Evolutionary conservation across 78 protist genomes (phyloP).

Genomic region (Polysphondylium violaceum): DNA sequence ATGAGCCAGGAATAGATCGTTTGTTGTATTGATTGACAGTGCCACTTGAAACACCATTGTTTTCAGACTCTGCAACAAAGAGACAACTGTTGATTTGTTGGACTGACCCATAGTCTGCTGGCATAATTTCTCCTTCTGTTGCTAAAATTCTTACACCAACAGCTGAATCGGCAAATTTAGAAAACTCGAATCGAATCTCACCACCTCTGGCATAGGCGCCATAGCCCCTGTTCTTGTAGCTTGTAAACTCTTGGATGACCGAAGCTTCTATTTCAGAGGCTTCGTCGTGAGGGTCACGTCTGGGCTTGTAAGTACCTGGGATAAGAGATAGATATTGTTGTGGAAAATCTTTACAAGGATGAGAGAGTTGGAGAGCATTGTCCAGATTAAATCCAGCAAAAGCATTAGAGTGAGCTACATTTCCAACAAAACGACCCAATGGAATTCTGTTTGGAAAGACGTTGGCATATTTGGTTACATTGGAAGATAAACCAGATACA

Average conservation of each 20-base stretch:
- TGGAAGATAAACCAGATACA: slow-evolving; percentile 13
- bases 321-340: slow-evolving; percentile 35
- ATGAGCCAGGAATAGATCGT: slow-evolving; percentile 39
- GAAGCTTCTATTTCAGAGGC: slow-evolving; percentile 25
- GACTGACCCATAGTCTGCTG: slow-evolving; percentile 47
- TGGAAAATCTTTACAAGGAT: slow-evolving; percentile 4
- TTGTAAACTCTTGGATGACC: slow-evolving; percentile 6
- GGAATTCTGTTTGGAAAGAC: slow-evolving; percentile 4
- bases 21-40: slow-evolving; percentile 31
- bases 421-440: slow-evolving; percentile 31
- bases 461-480: slow-evolving; percentile 1
- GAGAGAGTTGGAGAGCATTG: slow-evolving; percentile 21
- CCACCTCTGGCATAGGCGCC: slow-evolving; percentile 73
- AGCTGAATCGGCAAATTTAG: slow-evolving; percentile 62
- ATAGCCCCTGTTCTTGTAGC: slow-evolving; percentile 65
- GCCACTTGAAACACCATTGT: slow-evolving; percentile 19
- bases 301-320: slow-evolving; percentile 35
- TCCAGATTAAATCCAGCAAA: slow-evolving; percentile 51
- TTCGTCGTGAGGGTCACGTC: slow-evolving; percentile 3
- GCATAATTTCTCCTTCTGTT: slow-evolving; percentile 60
- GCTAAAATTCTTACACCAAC: slow-evolving; percentile 61
- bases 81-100: slow-evolving; percentile 46
- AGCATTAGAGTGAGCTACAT: slow-evolving; percentile 52
- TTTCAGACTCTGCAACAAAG: slow-evolving; percentile 50
- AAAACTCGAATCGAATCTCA: slow-evolving; percentile 17